Evolutionary conservation across 805 yeast species (phyloP).

Genomic region (Schizosaccharomyces octosporus): DNA sequence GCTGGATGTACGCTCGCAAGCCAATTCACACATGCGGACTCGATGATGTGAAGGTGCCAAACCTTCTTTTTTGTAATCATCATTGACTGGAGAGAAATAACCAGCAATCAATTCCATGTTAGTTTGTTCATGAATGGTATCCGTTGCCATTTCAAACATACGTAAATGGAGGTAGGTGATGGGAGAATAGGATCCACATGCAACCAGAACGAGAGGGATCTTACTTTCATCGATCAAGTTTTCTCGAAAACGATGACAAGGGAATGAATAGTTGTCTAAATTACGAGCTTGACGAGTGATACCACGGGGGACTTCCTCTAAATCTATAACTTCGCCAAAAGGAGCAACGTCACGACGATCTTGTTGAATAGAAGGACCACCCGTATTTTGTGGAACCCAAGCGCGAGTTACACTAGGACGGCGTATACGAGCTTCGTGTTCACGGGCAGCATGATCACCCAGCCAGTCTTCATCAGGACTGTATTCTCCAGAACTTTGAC

Average conservation of each 20-base stretch:
- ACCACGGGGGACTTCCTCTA: constrained; percentile 94
- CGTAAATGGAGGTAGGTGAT: constrained; percentile 81
- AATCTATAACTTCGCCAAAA: constrained; percentile 19
- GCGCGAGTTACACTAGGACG: neutral
- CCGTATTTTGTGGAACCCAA: neutral
- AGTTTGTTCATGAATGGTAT: constrained; percentile 73
- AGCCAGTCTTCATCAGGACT: neutral
- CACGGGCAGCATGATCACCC: neutral
- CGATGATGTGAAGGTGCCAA: constrained; percentile 72
- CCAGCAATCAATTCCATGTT: constrained; percentile 92
- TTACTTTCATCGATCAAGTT: constrained; percentile 48
- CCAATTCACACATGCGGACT: constrained; percentile 93
- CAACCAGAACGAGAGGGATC: constrained; percentile 77
- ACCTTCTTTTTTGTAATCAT: constrained; percentile 81
- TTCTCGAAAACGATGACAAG: constrained; percentile 51
- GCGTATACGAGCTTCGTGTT: neutral
- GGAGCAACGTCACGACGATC: neutral
- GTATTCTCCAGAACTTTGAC: neutral
- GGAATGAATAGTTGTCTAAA: constrained; percentile 50
- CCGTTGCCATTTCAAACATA: constrained; percentile 98
- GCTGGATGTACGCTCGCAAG: constrained; percentile 84
- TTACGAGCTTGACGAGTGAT: constrained; percentile 63
- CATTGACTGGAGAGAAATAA: constrained; percentile 65
- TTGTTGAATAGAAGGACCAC: neutral
- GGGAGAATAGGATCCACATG: constrained; percentile 94